These are phyloP conservation scores for Keqinozyma sinolaborantium DNA, from an alignment of 1,139 yeast species.

Conservation along the genomic window DNA sequence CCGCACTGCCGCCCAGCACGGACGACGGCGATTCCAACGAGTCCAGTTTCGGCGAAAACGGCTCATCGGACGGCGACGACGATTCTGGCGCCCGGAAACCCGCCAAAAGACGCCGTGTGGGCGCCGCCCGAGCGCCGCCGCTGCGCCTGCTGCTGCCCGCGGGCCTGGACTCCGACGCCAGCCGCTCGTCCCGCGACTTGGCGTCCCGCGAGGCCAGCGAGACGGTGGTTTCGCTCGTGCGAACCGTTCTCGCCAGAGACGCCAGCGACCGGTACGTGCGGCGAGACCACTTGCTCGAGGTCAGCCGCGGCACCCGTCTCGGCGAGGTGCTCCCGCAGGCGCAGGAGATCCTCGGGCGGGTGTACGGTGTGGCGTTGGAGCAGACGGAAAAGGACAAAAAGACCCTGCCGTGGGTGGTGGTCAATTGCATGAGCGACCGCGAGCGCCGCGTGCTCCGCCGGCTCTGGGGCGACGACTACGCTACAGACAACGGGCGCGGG, in stretches of 20 bases:
- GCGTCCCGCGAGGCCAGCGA: slow-evolving; percentile 3
- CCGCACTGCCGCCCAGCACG: neutral
- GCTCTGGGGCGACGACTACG: slow-evolving; percentile 13
- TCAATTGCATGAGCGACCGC: slow-evolving; percentile 15
- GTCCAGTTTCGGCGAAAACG: neutral
- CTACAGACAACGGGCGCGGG: slow-evolving; percentile 1
- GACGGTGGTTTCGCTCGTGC: slow-evolving; percentile 17
- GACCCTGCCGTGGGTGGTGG: slow-evolving; percentile 12
- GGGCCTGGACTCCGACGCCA: no score
- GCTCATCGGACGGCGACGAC: neutral
- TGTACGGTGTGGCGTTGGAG: slow-evolving; percentile 30
- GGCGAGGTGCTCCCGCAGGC: slow-evolving; percentile 16
- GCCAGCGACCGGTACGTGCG: slow-evolving; percentile 20
- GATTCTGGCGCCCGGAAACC: neutral
- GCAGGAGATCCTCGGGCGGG: slow-evolving; percentile 16
- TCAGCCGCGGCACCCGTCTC: slow-evolving; percentile 12
- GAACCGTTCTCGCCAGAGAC: slow-evolving; percentile 23
- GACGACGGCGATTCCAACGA: neutral
- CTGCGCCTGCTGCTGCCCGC: no score
- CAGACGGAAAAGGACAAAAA: slow-evolving; percentile 8
- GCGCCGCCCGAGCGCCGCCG: neutral
- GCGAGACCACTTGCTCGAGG: slow-evolving; percentile 23
- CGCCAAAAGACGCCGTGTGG: neutral
- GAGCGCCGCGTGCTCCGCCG: slow-evolving; percentile 20
- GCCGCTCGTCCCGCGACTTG: no score